Base-by-base conservation (phyloP, 805 yeast species). In the Wickerhamiella sergipiensis region DNA sequence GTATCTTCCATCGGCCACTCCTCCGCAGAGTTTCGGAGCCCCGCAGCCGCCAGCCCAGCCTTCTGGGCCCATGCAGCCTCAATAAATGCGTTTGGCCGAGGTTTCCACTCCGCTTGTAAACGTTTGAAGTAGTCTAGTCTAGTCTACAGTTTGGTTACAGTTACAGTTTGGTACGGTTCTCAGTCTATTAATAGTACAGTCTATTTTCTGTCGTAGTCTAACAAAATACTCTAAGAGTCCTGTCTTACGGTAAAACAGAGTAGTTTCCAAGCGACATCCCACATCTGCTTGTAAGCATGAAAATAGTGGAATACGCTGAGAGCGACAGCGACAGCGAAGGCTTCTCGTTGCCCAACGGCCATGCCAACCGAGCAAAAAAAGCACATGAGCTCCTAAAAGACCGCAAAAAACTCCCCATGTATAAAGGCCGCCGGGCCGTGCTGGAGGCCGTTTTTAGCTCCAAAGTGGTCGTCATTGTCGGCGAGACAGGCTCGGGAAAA, bases 401-500 rank as follows among this genome's bases (percentile, higher is more conserved):
- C 1, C 70, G 95, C 53, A 64, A 75, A 56, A 69, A 74, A 0
- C 71, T 89, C 44, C 97, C 97, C 0, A 85, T 89, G 24, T 87
- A 74, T 65, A 79, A 76, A 57, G 85, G 85, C 54, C 78, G 78
- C 58, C 80, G 77, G 44, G 74, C 78, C 49, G 75, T 90, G 17
- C 62, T 84, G 53, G 67, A 73, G 9, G 76, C 79, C 54, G 61
- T 90, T 2, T 52, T 67, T 2, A 53, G 67, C 10, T 76, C 81
- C 59, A 80, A 76, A 55, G 94, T 88, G 5, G 79, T 89, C 0
- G 79, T 90, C 1, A 72, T 90, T 18, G 84, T 92, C 62, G 97
- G 97, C 67, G 97, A 90, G 63, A 90, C 98, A 0, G 98, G 98
- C 67, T 86, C 95, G 7, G 97, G 97, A 71, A 90, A 90, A 64